A percentile compares a stretch with the other conserved stretches of the same genome.
These are phyloP conservation scores for Firmiana major DNA, from an alignment of 345 rosid species.

Conservation along the genomic window DNA sequence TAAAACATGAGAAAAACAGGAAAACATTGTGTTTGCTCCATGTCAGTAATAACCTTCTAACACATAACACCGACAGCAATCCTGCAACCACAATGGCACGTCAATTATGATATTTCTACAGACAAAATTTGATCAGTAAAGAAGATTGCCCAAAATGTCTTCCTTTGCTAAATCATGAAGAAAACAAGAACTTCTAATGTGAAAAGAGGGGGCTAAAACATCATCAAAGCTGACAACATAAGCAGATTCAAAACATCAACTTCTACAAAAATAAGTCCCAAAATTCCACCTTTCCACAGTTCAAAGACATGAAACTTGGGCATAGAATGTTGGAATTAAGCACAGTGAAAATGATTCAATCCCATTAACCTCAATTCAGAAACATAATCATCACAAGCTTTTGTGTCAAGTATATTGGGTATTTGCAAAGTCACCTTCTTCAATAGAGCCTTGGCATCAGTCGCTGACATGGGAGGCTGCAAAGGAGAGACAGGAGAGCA, in stretches of 20 bases:
- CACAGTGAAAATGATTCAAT: neutral
- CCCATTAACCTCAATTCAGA: neutral
- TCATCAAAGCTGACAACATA: neutral
- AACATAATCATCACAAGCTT: neutral
- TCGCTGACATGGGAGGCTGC: conserved; percentile 55
- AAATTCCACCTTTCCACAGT: neutral
- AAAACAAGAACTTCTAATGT: neutral
- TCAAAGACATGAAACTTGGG: neutral
- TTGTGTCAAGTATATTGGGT: neutral
- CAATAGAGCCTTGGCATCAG: conserved; percentile 57
- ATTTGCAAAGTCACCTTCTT: conserved; percentile 50
- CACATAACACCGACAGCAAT: neutral
- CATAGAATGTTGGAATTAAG: neutral
- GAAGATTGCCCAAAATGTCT: neutral
- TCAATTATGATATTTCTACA: neutral
- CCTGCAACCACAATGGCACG: neutral
- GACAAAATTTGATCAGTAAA: neutral
- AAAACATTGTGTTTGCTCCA: neutral
- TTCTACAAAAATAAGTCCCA: neutral
- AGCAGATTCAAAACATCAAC: neutral
- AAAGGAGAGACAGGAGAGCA: conserved; percentile 63
- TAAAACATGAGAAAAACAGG: neutral
- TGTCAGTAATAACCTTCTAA: neutral
- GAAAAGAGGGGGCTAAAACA: neutral
- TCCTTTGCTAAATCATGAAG: neutral